A percentile compares a stretch with the other conserved stretches of the same genome.
Conservation (phyloP, 1,284 basidiomycete species). For the Ceratobasidium sp. region DNA sequence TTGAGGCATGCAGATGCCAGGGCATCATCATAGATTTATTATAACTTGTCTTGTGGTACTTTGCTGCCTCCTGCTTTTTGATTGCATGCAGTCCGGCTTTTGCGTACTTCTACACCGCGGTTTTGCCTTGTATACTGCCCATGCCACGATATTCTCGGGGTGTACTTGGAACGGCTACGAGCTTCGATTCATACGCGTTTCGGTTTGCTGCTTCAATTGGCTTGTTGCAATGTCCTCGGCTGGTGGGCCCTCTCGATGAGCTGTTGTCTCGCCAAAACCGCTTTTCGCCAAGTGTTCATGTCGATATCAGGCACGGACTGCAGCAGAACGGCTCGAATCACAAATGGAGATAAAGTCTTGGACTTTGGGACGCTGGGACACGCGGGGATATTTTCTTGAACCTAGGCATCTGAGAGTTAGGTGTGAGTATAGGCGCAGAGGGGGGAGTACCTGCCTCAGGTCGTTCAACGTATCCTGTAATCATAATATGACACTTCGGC, state of each 20-base stretch:
- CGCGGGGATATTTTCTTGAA: constrained; percentile 1
- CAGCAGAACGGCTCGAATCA: constrained; percentile 27
- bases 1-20: constrained; percentile 56
- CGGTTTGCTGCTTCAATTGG: neutral
- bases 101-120: neutral
- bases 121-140: neutral
- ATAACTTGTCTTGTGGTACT: neutral
- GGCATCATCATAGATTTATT: neutral
- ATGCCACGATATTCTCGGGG: neutral
- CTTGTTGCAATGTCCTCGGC: constrained; percentile 3
- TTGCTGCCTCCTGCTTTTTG: neutral
- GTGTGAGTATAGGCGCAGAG: neutral
- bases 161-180: neutral
- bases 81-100: neutral
- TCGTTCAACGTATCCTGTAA: constrained; percentile 35
- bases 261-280: constrained; percentile 24
- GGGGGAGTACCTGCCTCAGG: neutral
- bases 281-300: constrained; percentile 24
- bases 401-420: neutral
- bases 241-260: constrained; percentile 18
- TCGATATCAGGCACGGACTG: constrained; percentile 38
- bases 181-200: neutral
- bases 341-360: neutral
- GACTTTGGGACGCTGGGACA: neutral
- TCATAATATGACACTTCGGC: constrained; percentile 29